Evolutionary conservation across 2,329 filamentous ascomycete genomes (phyloP), one percentile per base, ranked within the genome.

Genomic region (Ramularia collo-cygni): DNA sequence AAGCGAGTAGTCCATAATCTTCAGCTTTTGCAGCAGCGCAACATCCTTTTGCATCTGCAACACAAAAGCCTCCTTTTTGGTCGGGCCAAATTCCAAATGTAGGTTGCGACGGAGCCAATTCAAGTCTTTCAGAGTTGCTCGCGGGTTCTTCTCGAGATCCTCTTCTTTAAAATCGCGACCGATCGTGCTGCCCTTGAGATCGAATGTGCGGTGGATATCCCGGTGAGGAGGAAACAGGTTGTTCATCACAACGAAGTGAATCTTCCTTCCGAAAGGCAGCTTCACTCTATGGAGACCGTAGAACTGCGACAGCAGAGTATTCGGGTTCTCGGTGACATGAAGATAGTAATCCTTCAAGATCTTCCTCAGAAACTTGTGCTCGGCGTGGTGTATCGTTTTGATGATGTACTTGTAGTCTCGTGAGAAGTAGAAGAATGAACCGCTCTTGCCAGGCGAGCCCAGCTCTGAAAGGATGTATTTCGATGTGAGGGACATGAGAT

Each of bases 381-480:
- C 92, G 54, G 80, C 79, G 57, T 96, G 92, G 62, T 98, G 92
- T 53, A 98, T 96, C 15, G 92, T 98, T 68, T 98, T 98, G 76
- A 98, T 98, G 67, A 98, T 98, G 68, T 98, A 98, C 67, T 95
- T 96, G 75, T 98, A 98, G 67, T 98, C 92, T 57, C 92, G 77
- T 34, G 92, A 96, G 68, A 96, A 98, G 72, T 98, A 98, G 69
- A 98, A 98, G 70, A 98, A 98, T 64, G 89, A 96, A 51, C 92
- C 92, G 63, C 89, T 95, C 71, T 98, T 98, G 44, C 92, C 92
- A 1, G 92, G 92, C 3, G 92, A 96, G 26, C 92, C 92, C 43
- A 98, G 76, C 64, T 98, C 92, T 4, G 92, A 96, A 50, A 98
- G 75, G 40, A 98, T 96, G 65, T 98, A 98, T 68, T 98, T 98